Conservation (phyloP, 345 rosid genomes). For the Populus simonii region DNA sequence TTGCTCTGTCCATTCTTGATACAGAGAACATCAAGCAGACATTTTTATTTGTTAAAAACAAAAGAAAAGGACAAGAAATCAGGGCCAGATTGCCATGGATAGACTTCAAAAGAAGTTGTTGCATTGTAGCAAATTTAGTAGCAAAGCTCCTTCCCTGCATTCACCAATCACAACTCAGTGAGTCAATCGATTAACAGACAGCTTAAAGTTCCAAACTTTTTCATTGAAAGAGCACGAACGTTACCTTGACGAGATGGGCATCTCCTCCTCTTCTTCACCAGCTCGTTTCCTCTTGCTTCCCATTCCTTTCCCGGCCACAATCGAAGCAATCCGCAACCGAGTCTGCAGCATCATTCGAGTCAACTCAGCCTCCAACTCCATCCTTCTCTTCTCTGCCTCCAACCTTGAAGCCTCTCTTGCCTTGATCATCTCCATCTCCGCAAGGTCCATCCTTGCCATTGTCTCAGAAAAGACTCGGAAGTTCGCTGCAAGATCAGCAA, state of each 20-base stretch:
- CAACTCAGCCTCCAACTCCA: constrained; percentile 50
- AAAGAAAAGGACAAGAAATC: neutral
- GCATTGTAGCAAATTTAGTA: constrained; percentile 42
- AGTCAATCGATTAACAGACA: neutral
- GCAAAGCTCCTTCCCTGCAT: constrained; percentile 43
- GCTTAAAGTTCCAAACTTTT: neutral
- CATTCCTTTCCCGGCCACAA: constrained; percentile 17
- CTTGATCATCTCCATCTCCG: constrained; percentile 60
- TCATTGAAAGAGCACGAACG: neutral
- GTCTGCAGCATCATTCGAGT: constrained; percentile 51
- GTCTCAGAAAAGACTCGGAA: constrained; percentile 48
- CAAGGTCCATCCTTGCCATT: constrained; percentile 39
- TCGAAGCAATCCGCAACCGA: constrained; percentile 46
- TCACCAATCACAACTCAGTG: neutral
- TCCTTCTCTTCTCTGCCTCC: constrained; percentile 48
- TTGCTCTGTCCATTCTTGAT: neutral
- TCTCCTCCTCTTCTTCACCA: constrained; percentile 29
- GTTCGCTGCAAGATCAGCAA: constrained; percentile 29
- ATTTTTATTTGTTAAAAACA: neutral
- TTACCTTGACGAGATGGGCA: constrained; percentile 24
- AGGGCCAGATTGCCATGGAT: neutral
- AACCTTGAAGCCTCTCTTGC: constrained; percentile 50
- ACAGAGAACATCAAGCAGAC: neutral
- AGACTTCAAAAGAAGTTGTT: constrained; percentile 22
- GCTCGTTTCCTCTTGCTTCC: constrained; percentile 50